A percentile compares a stretch with the other conserved stretches of the same genome.
These are phyloP conservation scores for Alternaria gansuensis DNA, from an alignment of 2,329 filamentous ascomycete species.

Conservation along the genomic window DNA sequence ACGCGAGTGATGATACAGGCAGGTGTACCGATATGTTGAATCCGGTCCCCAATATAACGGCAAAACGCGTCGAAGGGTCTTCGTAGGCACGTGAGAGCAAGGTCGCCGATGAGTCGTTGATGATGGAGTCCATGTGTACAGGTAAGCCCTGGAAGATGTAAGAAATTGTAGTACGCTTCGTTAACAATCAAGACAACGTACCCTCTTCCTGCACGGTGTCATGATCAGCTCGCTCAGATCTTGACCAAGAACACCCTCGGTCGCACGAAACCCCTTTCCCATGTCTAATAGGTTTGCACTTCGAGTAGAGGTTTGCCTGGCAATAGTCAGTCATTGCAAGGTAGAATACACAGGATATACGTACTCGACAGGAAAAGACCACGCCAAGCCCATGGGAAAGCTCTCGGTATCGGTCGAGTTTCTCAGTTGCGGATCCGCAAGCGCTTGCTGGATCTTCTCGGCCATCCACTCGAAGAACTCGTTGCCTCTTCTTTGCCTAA, in stretches of 20 bases:
- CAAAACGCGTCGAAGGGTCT: constrained; percentile 68
- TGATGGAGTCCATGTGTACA: constrained; percentile 68
- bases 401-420: constrained; percentile 51
- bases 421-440: constrained; percentile 54
- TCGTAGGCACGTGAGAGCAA: constrained; percentile 69
- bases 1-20: constrained; percentile 63
- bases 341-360: constrained; percentile 23
- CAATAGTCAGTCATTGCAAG: constrained; percentile 25
- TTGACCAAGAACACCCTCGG: constrained; percentile 65
- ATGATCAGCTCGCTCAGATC: constrained; percentile 69
- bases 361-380: constrained; percentile 71
- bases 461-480: constrained; percentile 75
- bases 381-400: constrained; percentile 68
- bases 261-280: constrained; percentile 72
- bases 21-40: constrained; percentile 71
- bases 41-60: constrained; percentile 70
- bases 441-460: constrained; percentile 64
- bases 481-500: constrained; percentile 64
- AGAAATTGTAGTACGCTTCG: constrained; percentile 22
- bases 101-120: constrained; percentile 71
- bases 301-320: constrained; percentile 65
- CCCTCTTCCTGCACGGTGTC: constrained; percentile 63
- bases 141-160: constrained; percentile 57
- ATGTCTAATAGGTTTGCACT: constrained; percentile 67
- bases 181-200: constrained; percentile 33